Base-by-base conservation (phyloP, 2,329 filamentous ascomycete genomes). In the Aschersonia sp. region DNA sequence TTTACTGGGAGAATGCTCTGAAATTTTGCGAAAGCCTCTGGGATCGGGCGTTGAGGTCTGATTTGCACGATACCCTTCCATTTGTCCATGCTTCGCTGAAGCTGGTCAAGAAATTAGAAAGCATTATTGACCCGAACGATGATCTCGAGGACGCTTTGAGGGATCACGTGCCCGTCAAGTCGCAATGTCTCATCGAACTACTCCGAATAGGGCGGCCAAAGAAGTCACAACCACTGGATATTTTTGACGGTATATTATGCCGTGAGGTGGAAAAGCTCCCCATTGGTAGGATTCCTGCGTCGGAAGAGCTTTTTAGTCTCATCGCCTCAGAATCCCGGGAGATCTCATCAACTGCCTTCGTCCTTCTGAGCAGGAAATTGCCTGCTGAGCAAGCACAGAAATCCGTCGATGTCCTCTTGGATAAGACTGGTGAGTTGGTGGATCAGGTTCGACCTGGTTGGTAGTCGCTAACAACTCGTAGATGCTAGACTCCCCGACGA, bases 301-400 rank as follows among this genome's bases (percentile, higher is more conserved):
- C 82, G 0, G 74, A 74, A 0, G 81, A 84, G 5, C 69, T 94
- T 0, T 97, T 86, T 57, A 74, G 79, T 1, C 68, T 95, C 5
- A 67, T 97, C 1, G 83, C 85, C 31, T 84, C 85, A 0, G 77
- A 83, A 9, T 92, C 85, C 2, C 72, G 77, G 39, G 72, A 81
- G 7, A 76, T 95, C 5, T 89, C 95, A 58, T 81, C 79, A 9
- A 81, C 87, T 1, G 85, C 87, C 0, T 97, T 89, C 60, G 76
- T 78, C 41, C 66, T 97, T 30, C 70, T 98, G 5, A 85, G 94
- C 58, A 77, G 76, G 45, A 80, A 84, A n/a, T 79, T 97, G 6
- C 87, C 88, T 0, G 73, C 73, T 3, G 70, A 74, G 1, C 90
- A 95, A 59, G 84, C 94, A 58, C 77, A 94, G 48, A 71, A 90